These are phyloP conservation scores for Fusarium coicis DNA, from an alignment of 2,329 filamentous ascomycete species.

Conservation along the genomic window DNA sequence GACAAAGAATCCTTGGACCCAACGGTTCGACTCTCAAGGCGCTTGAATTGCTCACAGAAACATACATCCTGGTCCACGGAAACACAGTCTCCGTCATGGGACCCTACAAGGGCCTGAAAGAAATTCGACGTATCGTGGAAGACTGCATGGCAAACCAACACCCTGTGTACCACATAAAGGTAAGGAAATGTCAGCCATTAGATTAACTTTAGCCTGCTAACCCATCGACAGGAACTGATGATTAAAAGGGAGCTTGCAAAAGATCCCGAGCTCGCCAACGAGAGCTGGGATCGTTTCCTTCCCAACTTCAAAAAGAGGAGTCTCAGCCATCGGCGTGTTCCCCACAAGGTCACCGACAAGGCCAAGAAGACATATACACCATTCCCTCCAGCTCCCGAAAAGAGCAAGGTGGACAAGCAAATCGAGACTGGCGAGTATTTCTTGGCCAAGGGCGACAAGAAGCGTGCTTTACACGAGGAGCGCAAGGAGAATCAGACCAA, in stretches of 20 bases:
- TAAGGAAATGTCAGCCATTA: too few relatives aligned
- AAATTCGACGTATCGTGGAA: slow-evolving; percentile 87
- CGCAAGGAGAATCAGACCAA: slow-evolving; percentile 84
- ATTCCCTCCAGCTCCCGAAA: slow-evolving; percentile 95
- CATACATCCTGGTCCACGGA: slow-evolving; percentile 94
- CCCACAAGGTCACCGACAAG: slow-evolving; percentile 91
- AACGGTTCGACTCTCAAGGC: slow-evolving; percentile 94
- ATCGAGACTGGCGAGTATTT: slow-evolving; percentile 99
- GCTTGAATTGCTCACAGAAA: slow-evolving; percentile 88
- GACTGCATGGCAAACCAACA: slow-evolving; percentile 98
- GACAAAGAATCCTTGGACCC: slow-evolving; percentile 91
- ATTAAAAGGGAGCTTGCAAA: slow-evolving; percentile 93
- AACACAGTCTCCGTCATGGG: slow-evolving; percentile 96
- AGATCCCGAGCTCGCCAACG: slow-evolving; percentile 84
- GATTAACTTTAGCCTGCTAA: too few relatives aligned
- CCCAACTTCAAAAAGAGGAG: slow-evolving; percentile 97
- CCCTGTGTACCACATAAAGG: too few relatives aligned
- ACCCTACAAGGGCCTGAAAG: slow-evolving; percentile 91
- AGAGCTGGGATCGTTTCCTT: slow-evolving; percentile 96
- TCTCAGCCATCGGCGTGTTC: slow-evolving; percentile 83
- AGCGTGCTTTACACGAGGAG: slow-evolving; percentile 81
- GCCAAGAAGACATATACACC: slow-evolving; percentile 94
- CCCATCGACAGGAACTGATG: slow-evolving; percentile 73
- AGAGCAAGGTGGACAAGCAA: slow-evolving; percentile 98
- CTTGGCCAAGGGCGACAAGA: slow-evolving; percentile 90